Evolutionary conservation across 1,284 basidiomycete species (phyloP), one percentile per base, ranked within the genome.

Genomic region (Cryptococcus maquisensis): DNA sequence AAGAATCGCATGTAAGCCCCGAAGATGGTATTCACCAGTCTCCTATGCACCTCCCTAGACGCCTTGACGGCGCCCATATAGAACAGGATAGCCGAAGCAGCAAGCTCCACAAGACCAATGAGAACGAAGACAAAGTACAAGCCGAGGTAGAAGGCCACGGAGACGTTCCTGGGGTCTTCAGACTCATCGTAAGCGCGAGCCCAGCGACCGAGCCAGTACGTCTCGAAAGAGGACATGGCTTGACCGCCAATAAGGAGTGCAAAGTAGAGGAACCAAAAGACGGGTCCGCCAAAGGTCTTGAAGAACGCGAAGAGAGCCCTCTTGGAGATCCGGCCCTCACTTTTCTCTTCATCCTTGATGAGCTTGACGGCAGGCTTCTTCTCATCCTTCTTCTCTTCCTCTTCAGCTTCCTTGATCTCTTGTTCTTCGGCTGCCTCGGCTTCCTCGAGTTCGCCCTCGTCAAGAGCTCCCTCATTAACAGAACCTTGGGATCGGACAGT

Each of bases 171-270:
- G 5, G 69, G 60, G 50, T 67, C 59, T 0, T 49, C 53, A 1
- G 76, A 73, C 0, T 62, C 60, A 23, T 80, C 79, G 64, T 84
- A 85, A 51, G 83, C 81, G 5, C 76, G 72, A 4, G 82, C 80
- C 82, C 83, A 86, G 52, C 80, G 78, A 32, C 83, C 83, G 13
- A 85, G 74, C 73, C 79, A 84, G 78, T 81, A 84, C 1, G 79
- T 81, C 65, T 82, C 79, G 42, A 77, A 73, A 3, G 78, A 73
- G 20, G 72, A 68, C 7, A 74, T 49, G 9, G 54, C 64, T 56
- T 74, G 69, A 23, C 66, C 68, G 16, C 57, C 50, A 20, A 73
- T 15, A 16, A 77, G 58, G 7, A 70, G 60, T 15, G 50, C 49
- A 40, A 73, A 69, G 62, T 68, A 72, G 36, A 67, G 51, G 16